These are phyloP conservation scores for Flaveria brownii DNA, from an alignment of 129 eudicot species.

Conservation along the genomic window DNA sequence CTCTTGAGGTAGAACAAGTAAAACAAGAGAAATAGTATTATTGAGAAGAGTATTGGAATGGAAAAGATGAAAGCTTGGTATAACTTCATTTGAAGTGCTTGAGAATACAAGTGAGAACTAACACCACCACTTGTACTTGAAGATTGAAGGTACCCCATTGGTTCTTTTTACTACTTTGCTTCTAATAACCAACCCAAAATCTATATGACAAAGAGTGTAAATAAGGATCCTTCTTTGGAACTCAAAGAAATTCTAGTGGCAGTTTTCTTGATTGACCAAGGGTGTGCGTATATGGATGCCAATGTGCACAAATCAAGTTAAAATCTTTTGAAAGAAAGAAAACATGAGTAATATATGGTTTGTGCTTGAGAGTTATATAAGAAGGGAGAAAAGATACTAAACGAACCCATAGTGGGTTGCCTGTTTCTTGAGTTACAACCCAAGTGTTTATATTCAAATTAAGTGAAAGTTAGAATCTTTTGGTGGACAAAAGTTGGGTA, in stretches of 20 bases:
- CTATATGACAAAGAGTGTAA: slow-evolving; percentile 13
- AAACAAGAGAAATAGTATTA: slow-evolving; percentile 63
- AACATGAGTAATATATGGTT: slow-evolving; percentile 15
- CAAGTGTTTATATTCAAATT: slow-evolving; percentile 19
- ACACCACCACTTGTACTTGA: slow-evolving; percentile 41
- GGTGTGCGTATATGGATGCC: slow-evolving; percentile 7
- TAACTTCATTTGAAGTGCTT: slow-evolving; percentile 56
- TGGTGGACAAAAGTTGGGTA: slow-evolving; percentile 25
- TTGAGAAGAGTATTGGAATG: slow-evolving; percentile 65
- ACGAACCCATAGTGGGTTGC: slow-evolving; percentile 28
- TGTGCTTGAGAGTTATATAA: slow-evolving; percentile 30
- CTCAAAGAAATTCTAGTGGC: slow-evolving; percentile 17
- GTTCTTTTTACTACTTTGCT: slow-evolving; percentile 21
- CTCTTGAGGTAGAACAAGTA: slow-evolving; percentile 68
- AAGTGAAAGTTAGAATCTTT: slow-evolving; percentile 39
- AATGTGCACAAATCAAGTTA: slow-evolving; percentile 17
- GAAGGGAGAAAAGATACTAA: slow-evolving; percentile 24
- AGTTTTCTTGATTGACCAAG: slow-evolving; percentile 26
- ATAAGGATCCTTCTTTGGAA: slow-evolving; percentile 8
- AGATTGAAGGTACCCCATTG: slow-evolving; percentile 53
- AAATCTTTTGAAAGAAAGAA: slow-evolving; percentile 23
- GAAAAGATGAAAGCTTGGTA: slow-evolving; percentile 72
- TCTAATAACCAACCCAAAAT: slow-evolving; percentile 12
- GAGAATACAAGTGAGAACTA: slow-evolving; percentile 56
- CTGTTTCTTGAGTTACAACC: slow-evolving; percentile 26